Base-by-base conservation (phyloP, 805 yeast species). In the Wickerhamiella qilinensis region DNA sequence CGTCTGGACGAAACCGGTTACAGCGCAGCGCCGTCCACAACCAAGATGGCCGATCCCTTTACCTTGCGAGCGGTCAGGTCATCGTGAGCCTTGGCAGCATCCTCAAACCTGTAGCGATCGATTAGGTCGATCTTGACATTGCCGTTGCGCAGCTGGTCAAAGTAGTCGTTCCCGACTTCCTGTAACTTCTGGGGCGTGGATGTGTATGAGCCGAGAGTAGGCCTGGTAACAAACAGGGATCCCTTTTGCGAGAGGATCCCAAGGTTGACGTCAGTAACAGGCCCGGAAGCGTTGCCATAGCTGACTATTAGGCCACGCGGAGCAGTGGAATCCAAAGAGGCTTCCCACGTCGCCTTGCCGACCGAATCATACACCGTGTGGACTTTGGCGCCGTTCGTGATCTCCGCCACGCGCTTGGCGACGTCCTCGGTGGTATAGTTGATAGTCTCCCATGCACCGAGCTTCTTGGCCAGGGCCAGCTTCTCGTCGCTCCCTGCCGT, bases 251-350 rank as follows among this genome's bases (percentile, higher is more conserved):
- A 45, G 40, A 85, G 62, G 25, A 44, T 49, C 22, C 52, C 39
- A 31, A 82, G 52, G 1, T 59, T 21, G n/a, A 83, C 48, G 12
- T 93, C 91, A 1, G 82, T 75, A 22, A 84, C 83, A 1, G 73
- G 62, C 15, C 97, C 97, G 4, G 86, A 76, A 5, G 94, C 78
- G 51, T 84, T 84, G 43, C 97, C 97, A 51, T 64, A 84, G 24
- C 80, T 68, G 24, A 83, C 75, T 41, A 81, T 60, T 2, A 82
- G 66, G 20, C 96, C 96, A 54, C 75, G 77, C 11, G 45, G 42
- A 9, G 72, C 80, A 20, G 82, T 49, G 1, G 72, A 59, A 16
- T 65, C 69, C 16, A 82, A 47, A 0, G 94, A 75, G 7, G 64
- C 60, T 32, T 78, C 77, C 47, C 70, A 77, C 3, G 94, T 73